These are phyloP conservation scores for Fusarium denticulatum DNA, from an alignment of 2,329 filamentous ascomycete genomes.

Conservation along the genomic window DNA sequence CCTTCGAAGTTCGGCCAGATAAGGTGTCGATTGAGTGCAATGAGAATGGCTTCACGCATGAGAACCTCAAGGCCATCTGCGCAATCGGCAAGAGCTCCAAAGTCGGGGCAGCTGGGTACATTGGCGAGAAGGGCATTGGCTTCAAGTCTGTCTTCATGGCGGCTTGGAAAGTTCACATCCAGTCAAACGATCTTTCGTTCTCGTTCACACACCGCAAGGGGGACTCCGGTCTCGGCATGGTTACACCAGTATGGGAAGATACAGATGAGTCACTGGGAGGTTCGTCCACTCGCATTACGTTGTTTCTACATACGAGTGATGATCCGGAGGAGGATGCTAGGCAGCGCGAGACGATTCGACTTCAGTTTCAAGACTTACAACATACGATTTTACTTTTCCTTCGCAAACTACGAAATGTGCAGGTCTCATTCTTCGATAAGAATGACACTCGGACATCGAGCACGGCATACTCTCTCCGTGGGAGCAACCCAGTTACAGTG, in stretches of 20 bases:
- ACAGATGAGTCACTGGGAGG: conserved; percentile 11
- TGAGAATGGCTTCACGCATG: conserved; percentile 56
- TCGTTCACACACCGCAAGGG: conserved; percentile 52
- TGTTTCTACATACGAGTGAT: conserved; percentile 48
- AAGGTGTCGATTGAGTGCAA: conserved; percentile 60
- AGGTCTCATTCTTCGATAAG: conserved; percentile 44
- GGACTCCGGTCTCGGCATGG: conserved; percentile 62
- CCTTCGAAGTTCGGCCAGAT: conserved; percentile 50
- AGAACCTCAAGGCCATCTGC: conserved; percentile 59
- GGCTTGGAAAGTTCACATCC: conserved; percentile 55
- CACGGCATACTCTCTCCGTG: conserved; percentile 21
- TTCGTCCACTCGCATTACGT: conserved; percentile 50
- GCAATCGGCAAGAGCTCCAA: conserved; percentile 58
- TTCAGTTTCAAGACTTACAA: conserved; percentile 52
- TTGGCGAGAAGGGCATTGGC: conserved; percentile 62
- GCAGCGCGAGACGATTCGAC: conserved; percentile 39
- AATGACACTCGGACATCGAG: background rate
- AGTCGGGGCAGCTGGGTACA: conserved; percentile 51
- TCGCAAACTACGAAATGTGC: conserved; percentile 50
- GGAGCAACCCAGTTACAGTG: conserved; percentile 6
- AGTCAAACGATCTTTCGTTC: conserved; percentile 57
- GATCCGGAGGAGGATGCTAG: conserved; percentile 20
- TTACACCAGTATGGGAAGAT: conserved; percentile 55
- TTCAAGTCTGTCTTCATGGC: conserved; percentile 63
- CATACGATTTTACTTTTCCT: conserved; percentile 55